A percentile compares a stretch with the other conserved stretches of the same genome.
Evolutionary conservation across 208 protist species (phyloP).

Genomic region (Acanthamoeba lugdunensis): DNA sequence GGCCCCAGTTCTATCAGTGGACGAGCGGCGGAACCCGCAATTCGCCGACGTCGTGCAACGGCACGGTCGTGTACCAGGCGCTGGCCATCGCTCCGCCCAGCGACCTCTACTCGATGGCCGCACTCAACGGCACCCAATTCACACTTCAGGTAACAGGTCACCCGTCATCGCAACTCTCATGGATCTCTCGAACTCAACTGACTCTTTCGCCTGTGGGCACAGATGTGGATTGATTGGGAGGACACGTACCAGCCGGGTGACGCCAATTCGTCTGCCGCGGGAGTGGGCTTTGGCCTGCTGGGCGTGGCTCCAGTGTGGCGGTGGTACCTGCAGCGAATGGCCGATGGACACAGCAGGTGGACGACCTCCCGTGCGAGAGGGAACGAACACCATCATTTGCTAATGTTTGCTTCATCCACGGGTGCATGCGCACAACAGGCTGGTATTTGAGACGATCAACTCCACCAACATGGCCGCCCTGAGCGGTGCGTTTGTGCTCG

Average conservation of each 20-base stretch:
- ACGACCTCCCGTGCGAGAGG: too few relatives aligned
- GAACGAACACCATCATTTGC: too few relatives aligned
- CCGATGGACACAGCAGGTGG: not conserved
- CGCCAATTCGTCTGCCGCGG: not conserved
- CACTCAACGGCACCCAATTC: conserved; percentile 14
- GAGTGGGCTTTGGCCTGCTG: conserved; percentile 34
- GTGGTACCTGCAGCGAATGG: conserved; percentile 25
- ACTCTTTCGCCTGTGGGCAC: not conserved
- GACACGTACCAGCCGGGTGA: not conserved
- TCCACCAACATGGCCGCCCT: conserved; percentile 50
- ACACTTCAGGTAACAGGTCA: not conserved
- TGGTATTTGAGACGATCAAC: conserved; percentile 60
- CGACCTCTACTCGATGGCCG: not conserved
- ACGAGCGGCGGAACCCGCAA: conserved; percentile 5
- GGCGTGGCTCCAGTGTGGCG: not conserved
- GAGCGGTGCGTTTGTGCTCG: conserved; percentile 10
- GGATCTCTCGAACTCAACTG: not conserved
- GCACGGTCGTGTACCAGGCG: conserved; percentile 38
- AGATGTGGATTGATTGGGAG: conserved; percentile 53
- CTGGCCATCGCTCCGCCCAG: conserved; percentile 27
- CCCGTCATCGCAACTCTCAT: not conserved
- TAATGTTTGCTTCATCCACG: not conserved
- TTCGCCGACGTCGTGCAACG: conserved; percentile 47
- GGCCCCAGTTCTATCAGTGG: conserved; percentile 33
- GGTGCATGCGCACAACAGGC: not conserved